Percentiles rank a stretch among this genome's conserved stretches.
Evolutionary conservation across 2,329 filamentous ascomycete genomes (phyloP).

Genomic region (Stagonosporopsis tanaceti): DNA sequence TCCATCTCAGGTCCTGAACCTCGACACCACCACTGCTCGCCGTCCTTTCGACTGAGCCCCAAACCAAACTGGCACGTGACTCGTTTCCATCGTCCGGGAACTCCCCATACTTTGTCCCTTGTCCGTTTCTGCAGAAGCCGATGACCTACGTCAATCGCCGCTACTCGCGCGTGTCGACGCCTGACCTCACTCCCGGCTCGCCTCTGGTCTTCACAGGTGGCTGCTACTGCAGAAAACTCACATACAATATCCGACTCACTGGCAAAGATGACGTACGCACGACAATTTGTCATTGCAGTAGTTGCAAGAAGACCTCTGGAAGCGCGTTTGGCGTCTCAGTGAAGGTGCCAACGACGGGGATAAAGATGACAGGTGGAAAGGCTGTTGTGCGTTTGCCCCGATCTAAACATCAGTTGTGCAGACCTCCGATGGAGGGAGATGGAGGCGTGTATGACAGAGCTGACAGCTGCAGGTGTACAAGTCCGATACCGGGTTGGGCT

Average conservation of each 20-base stretch:
- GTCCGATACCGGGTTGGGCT: slow-evolving; percentile 60
- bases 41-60: background rate
- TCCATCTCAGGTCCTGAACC: background rate
- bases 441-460: background rate
- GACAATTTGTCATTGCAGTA: slow-evolving; percentile 61
- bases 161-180: background rate
- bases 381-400: slow-evolving; percentile 20
- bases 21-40: background rate
- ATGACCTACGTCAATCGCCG: slow-evolving; percentile 17
- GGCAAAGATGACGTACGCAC: slow-evolving; percentile 59
- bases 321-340: slow-evolving; percentile 61
- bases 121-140: background rate
- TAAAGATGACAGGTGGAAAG: slow-evolving; percentile 46
- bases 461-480: slow-evolving; percentile 51
- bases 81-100: background rate
- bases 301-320: slow-evolving; percentile 64
- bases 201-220: slow-evolving; percentile 46
- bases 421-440: background rate
- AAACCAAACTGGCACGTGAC: slow-evolving; percentile 1
- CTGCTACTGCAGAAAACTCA: slow-evolving; percentile 60
- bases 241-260: slow-evolving; percentile 56
- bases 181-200: background rate
- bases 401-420: background rate
- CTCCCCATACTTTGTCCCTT: background rate
- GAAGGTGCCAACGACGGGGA: slow-evolving; percentile 57